Evolutionary conservation across 257 asterid genomes (phyloP).

Genomic region (Capsicum rhomboideum): DNA sequence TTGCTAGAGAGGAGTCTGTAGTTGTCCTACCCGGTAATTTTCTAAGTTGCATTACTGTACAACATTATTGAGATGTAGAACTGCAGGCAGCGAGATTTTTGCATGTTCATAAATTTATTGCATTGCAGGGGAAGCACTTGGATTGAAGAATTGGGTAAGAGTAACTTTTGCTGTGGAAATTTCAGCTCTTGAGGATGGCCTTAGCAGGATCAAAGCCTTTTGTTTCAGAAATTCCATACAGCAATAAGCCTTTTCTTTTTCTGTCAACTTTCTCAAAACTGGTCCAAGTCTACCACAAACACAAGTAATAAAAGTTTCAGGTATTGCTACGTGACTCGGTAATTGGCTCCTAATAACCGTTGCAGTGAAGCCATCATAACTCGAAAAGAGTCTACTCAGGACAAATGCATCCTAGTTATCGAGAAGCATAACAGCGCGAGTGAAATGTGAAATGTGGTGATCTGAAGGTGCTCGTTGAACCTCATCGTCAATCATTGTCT

Average conservation of each 20-base stretch:
- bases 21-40: constrained; percentile 51
- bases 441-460: not conserved
- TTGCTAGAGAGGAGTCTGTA: constrained; percentile 61
- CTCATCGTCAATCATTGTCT: not conserved
- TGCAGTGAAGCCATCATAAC: not conserved
- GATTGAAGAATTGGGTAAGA: constrained; percentile 57
- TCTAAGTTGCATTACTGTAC: not conserved
- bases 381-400: not conserved
- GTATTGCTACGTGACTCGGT: not conserved
- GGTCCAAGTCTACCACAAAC: not conserved
- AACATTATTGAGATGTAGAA: not conserved
- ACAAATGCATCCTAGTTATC: not conserved
- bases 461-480: not conserved
- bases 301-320: not conserved
- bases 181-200: constrained; percentile 42
- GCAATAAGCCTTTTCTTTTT: not conserved
- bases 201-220: constrained; percentile 54
- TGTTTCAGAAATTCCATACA: constrained; percentile 41
- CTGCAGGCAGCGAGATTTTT: not conserved
- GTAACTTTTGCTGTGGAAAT: constrained; percentile 48
- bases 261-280: not conserved
- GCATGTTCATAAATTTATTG: not conserved
- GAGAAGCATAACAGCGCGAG: not conserved
- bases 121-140: constrained; percentile 43
- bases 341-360: not conserved